A percentile compares a stretch with the other conserved stretches of the same genome.
phyloP scores from a whole-genome alignment of 2,329 filamentous ascomycete genomes.

The Trichoderma sp. region DNA sequence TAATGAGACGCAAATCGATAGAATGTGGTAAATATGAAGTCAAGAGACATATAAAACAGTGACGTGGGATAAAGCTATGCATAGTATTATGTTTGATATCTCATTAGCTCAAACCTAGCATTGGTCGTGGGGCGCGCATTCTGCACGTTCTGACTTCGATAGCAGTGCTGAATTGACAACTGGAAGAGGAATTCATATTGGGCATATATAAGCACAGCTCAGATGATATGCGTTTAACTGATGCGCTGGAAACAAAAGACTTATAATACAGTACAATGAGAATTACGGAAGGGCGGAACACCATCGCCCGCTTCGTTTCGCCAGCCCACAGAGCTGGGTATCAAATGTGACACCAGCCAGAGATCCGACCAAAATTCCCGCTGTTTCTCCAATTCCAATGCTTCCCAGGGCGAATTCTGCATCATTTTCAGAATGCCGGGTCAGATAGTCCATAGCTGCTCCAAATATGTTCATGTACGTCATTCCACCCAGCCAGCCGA shows the following conservation, averaged over 20 bases:
- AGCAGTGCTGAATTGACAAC: background rate
- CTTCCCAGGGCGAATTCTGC: slow-evolving; percentile 12
- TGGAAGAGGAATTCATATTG: background rate
- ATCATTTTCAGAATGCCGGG: background rate
- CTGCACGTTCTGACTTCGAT: too few species aligned
- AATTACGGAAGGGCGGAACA: slow-evolving; percentile 4
- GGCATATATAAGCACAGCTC: background rate
- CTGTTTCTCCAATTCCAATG: slow-evolving; percentile 8
- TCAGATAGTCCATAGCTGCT: slow-evolving; percentile 6
- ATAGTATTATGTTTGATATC: background rate
- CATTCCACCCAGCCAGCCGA: slow-evolving; percentile 1
- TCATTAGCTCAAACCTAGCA: background rate
- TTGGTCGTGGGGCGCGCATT: too few species aligned
- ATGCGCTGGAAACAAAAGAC: background rate
- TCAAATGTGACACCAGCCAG: slow-evolving; percentile 10
- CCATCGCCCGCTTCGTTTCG: slow-evolving; percentile 9
- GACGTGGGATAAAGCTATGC: accelerated
- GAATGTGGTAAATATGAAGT: background rate
- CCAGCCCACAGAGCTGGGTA: slow-evolving; percentile 8
- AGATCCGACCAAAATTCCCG: background rate
- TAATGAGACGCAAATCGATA: background rate
- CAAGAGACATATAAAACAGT: background rate
- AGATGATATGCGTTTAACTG: background rate
- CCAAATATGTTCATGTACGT: slow-evolving; percentile 11
- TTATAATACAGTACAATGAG: background rate